These are phyloP conservation scores for Rhizopogon salebrosus DNA, from an alignment of 768 basidiomycete genomes.

Conservation along the genomic window DNA sequence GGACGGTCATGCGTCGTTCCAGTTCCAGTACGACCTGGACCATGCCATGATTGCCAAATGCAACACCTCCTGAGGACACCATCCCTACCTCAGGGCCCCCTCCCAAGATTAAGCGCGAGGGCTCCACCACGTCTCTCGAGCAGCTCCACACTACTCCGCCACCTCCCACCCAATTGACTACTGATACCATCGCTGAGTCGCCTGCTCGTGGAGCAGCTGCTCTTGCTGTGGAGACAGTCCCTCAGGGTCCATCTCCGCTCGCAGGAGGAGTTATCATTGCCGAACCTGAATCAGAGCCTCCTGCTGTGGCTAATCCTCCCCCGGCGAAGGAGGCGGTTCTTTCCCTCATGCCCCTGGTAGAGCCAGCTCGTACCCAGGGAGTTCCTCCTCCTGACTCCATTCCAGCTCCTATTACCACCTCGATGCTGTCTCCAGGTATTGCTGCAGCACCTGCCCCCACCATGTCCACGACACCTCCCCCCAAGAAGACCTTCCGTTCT, in stretches of 20 bases:
- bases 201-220: constrained; percentile 54
- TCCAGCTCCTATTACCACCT: not conserved
- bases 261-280: constrained; percentile 23
- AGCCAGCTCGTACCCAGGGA: not conserved
- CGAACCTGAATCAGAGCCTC: constrained; percentile 12
- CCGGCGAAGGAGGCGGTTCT: constrained; percentile 31
- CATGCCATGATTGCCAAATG: constrained; percentile 31
- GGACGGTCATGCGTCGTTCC: constrained; percentile 53
- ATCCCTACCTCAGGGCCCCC: constrained; percentile 20
- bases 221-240: constrained; percentile 23
- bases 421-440: no score
- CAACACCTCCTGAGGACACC: constrained; percentile 25
- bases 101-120: constrained; percentile 24
- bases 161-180: constrained; percentile 24
- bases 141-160: constrained; percentile 31
- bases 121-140: constrained; percentile 25
- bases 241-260: constrained; percentile 40
- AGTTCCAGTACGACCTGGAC: constrained; percentile 45
- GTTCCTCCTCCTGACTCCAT: constrained; percentile 1
- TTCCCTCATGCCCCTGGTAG: constrained; percentile 42
- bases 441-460: no score
- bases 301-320: constrained; percentile 6
- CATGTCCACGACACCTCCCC: constrained; percentile 22
- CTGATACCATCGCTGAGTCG: constrained; percentile 65
- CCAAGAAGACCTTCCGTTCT: constrained; percentile 42